phyloP scores from a whole-genome alignment of 2,329 filamentous ascomycete species.

The Ascochyta koolunga region DNA sequence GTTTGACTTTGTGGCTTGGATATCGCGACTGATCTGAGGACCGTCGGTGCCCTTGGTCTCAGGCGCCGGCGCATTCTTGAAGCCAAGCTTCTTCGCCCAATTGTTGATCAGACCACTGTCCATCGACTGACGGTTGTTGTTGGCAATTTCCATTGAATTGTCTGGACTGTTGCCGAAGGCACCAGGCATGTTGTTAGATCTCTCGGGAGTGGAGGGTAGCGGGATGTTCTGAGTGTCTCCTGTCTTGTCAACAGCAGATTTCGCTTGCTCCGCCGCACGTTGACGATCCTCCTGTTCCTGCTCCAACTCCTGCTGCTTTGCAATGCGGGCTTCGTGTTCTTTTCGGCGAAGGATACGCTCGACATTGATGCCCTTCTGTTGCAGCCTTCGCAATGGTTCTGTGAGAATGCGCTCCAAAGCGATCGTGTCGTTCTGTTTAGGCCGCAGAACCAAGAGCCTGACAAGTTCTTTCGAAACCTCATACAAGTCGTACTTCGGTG shows the following conservation, averaged over 20 bases:
- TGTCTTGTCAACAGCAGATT: constrained; percentile 25
- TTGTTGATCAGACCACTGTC: constrained; percentile 42
- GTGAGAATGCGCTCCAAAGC: constrained; percentile 91
- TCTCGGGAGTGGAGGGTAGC: constrained; percentile 37
- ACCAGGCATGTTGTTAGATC: constrained; percentile 43
- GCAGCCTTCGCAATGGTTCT: constrained; percentile 79
- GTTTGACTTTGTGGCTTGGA: constrained; percentile 43
- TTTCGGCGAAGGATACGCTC: constrained; percentile 90
- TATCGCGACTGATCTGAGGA: constrained; percentile 43
- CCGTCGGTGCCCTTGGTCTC: constrained; percentile 31
- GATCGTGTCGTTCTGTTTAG: constrained; percentile 85
- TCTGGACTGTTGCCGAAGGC: constrained; percentile 46
- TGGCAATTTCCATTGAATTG: constrained; percentile 34
- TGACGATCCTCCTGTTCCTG: constrained; percentile 67
- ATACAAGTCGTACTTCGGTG: constrained; percentile 80
- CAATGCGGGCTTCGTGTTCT: constrained; percentile 84
- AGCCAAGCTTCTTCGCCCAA: constrained; percentile 47
- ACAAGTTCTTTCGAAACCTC: constrained; percentile 90
- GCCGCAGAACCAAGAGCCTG: constrained; percentile 76
- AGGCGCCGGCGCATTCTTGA: constrained; percentile 35
- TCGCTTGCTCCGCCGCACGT: constrained; percentile 43
- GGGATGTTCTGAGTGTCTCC: constrained; percentile 18
- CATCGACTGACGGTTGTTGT: constrained; percentile 27
- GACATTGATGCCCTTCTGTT: constrained; percentile 92
- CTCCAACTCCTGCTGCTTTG: constrained; percentile 78